Percentiles rank a stretch among this genome's conserved stretches.
Evolutionary conservation across 2,329 filamentous ascomycete genomes (phyloP).

Genomic region (Alternaria incomplexa): DNA sequence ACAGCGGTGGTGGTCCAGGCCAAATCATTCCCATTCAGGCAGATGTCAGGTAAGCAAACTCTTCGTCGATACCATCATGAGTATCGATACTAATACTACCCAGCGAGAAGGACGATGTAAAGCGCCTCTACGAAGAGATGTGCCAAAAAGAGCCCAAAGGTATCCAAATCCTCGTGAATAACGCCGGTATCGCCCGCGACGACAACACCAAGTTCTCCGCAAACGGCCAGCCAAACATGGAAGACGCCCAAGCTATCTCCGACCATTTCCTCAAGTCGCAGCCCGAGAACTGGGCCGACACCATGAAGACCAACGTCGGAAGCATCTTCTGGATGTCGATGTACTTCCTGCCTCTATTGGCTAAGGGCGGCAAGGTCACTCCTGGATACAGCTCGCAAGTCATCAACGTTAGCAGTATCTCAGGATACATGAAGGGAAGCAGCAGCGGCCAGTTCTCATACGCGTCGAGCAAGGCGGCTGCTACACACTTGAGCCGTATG

Average conservation of each 20-base stretch:
- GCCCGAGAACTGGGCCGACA: constrained; percentile 56
- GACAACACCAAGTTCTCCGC: constrained; percentile 58
- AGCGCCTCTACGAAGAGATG: constrained; percentile 51
- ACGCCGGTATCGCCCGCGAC: constrained; percentile 61
- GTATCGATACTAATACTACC: background rate
- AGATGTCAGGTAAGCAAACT: constrained; percentile 34
- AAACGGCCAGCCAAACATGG: constrained; percentile 57
- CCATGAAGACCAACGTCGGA: constrained; percentile 60
- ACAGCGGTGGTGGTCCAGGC: constrained; percentile 54
- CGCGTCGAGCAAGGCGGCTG: constrained; percentile 56
- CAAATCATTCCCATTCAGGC: constrained; percentile 51
- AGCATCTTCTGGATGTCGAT: constrained; percentile 61
- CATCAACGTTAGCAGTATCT: constrained; percentile 62
- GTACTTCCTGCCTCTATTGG: constrained; percentile 61
- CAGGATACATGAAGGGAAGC: constrained; percentile 57
- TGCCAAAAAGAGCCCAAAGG: constrained; percentile 57
- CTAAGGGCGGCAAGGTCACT: constrained; percentile 54
- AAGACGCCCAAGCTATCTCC: constrained; percentile 55
- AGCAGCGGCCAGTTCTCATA: constrained; percentile 61
- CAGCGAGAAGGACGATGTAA: constrained; percentile 58
- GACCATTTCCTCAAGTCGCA: constrained; percentile 58
- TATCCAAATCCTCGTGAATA: constrained; percentile 62
- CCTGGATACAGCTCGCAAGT: constrained; percentile 58
- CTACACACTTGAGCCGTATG: constrained; percentile 55
- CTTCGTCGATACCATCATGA: too few species aligned